phyloP scores from a whole-genome alignment of 805 yeast species.

The Ogataea trehaloabstinens region DNA sequence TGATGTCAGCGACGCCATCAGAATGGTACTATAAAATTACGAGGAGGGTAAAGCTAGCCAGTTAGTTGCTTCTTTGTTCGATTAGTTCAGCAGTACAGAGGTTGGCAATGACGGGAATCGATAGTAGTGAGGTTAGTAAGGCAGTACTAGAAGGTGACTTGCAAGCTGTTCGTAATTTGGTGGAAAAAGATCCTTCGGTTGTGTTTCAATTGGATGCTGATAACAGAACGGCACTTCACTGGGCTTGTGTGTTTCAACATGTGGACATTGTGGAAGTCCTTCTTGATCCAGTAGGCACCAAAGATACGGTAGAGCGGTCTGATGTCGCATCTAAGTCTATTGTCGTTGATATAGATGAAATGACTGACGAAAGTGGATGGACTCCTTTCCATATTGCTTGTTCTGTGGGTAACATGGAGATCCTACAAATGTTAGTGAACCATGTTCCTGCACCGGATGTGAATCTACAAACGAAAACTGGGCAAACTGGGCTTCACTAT shows the following conservation, averaged over 20 bases:
- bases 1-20: no score
- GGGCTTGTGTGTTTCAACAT: slow-evolving; percentile 76
- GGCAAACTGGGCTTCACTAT: slow-evolving; percentile 72
- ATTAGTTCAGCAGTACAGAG: no score
- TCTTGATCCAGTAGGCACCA: slow-evolving; percentile 35
- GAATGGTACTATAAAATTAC: no score
- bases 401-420: slow-evolving; percentile 61
- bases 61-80: no score
- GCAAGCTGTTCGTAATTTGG: slow-evolving; percentile 47
- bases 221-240: slow-evolving; percentile 77
- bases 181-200: slow-evolving; percentile 48
- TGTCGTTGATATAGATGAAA: slow-evolving; percentile 63
- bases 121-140: slow-evolving; percentile 43
- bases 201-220: slow-evolving; percentile 60
- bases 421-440: slow-evolving; percentile 49
- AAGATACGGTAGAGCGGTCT: neutral
- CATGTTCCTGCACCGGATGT: slow-evolving; percentile 58
- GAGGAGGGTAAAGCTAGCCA: no score
- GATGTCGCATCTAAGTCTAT: slow-evolving; percentile 8
- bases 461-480: slow-evolving; percentile 56
- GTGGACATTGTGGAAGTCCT: slow-evolving; percentile 49
- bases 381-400: slow-evolving; percentile 82
- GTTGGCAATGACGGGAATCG: neutral
- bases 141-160: slow-evolving; percentile 66
- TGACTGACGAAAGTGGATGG: slow-evolving; percentile 80